Evolutionary conservation across 1,284 basidiomycete species (phyloP), one percentile per base, ranked within the genome.

Genomic region (Sphagnurus paluster): DNA sequence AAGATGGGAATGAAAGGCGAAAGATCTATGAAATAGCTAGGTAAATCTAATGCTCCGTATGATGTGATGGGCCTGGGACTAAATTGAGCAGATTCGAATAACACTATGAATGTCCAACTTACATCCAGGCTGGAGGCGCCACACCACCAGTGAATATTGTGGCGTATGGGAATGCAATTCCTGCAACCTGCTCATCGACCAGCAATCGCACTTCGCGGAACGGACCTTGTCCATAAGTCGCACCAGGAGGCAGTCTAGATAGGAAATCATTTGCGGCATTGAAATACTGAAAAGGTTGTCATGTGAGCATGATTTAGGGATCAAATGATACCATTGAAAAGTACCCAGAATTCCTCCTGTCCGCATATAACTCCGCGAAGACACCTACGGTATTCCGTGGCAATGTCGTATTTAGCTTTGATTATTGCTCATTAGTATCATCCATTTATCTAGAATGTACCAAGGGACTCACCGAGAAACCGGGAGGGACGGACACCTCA

Each of bases 71-170:
- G 90, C 49, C 87, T 85, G 17, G n/a, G 7, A n/a, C 10, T n/a
- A n/a, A 32, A 30, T 35, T 20, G 13, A 25, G 26, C 13, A n/a
- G n/a, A n/a, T n/a, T n/a, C 5, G 26, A 20, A 5, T 14, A 24
- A 10, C n/a, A n/a, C n/a, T n/a, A n/a, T n/a, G n/a, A n/a, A n/a
- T n/a, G 4, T 8, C 42, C 26, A 5, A 84, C 80, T 79, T 76
- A 88, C 89, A 92, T 33, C 79, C 71, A 1, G 87, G 87, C 11
- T 80, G 72, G 52, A 90, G 80, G 0, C n/a, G n/a, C n/a, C n/a
- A n/a, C n/a, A n/a, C 86, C 88, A 14, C 89, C 89, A 0, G 88
- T 92, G 57, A 90, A 92, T 30, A 91, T 80, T 24, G 86, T 81
- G 2, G 85, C 77, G 54, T 87, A 92, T 8, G 90, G 90, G 62